Evolutionary conservation across 2,329 filamentous ascomycete genomes (phyloP).

Genomic region (Colletotrichum somersetense): DNA sequence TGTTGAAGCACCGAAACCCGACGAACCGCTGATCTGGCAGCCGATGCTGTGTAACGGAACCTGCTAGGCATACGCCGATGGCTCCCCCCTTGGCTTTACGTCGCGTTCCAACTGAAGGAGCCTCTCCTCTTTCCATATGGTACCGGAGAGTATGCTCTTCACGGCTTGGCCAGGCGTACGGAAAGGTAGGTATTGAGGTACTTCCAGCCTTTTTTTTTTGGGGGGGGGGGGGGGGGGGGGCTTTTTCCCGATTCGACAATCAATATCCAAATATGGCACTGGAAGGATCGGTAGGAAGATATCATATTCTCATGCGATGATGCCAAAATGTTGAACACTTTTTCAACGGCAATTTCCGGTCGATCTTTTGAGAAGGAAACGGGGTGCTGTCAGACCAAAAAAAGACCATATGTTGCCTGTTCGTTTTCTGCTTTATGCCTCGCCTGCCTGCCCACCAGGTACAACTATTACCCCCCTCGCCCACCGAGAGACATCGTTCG

Average conservation of each 20-base stretch:
- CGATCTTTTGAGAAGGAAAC: slow-evolving; percentile 8
- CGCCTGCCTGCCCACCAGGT: neutral
- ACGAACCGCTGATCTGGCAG: slow-evolving; percentile 29
- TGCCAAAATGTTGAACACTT: slow-evolving; percentile 33
- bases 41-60: slow-evolving; percentile 32
- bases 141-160: neutral
- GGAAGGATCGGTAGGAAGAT: slow-evolving; percentile 3
- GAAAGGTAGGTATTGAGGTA: neutral
- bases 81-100: neutral
- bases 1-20: slow-evolving; percentile 25
- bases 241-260: neutral
- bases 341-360: slow-evolving; percentile 17
- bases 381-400: neutral
- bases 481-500: slow-evolving; percentile 21
- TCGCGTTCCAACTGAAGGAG: neutral
- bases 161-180: slow-evolving; percentile 26
- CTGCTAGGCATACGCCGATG: slow-evolving; percentile 15
- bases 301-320: slow-evolving; percentile 30
- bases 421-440: neutral
- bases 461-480: slow-evolving; percentile 4
- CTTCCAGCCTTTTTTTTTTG: neutral
- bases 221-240: too few relatives aligned
- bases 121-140: neutral
- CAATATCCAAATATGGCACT: slow-evolving; percentile 3
- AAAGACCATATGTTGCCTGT: neutral